Percentiles rank a stretch among this genome's conserved stretches.
Evolutionary conservation across 192 early-diverging fungal genomes (phyloP).

Genomic region (Paraglomus occultum): DNA sequence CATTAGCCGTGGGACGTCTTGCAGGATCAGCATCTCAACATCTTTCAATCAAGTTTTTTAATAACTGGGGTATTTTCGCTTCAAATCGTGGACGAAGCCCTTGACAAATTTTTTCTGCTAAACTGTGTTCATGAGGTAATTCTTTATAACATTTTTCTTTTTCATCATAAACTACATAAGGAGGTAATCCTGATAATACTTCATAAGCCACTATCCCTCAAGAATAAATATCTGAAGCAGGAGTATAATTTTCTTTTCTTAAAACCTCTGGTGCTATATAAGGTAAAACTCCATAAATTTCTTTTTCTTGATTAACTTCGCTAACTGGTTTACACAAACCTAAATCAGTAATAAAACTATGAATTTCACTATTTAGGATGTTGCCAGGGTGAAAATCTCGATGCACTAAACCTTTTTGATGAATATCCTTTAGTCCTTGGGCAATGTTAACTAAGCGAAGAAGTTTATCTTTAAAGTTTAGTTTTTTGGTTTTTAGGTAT

Average conservation of each 20-base stretch:
- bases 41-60: neutral
- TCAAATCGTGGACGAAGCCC: neutral
- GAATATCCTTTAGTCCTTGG: conserved; percentile 11
- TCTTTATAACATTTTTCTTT: neutral
- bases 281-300: conserved; percentile 18
- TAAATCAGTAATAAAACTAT: conserved; percentile 5
- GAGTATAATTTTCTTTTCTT: neutral
- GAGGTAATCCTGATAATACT: conserved; percentile 41
- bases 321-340: neutral
- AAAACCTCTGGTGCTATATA: conserved; percentile 23
- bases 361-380: neutral
- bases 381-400: conserved; percentile 13
- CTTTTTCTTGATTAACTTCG: neutral
- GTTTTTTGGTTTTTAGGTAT: no score
- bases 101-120: neutral
- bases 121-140: neutral
- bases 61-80: neutral
- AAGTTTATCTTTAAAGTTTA: no score
- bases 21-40: conserved; percentile 8
- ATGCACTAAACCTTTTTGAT: neutral
- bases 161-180: conserved; percentile 15
- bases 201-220: conserved; percentile 46
- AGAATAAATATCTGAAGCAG: conserved; percentile 39
- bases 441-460: neutral
- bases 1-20: neutral